phyloP scores from a whole-genome alignment of 108 stramenopile species.

The Craspedostauros australis region DNA sequence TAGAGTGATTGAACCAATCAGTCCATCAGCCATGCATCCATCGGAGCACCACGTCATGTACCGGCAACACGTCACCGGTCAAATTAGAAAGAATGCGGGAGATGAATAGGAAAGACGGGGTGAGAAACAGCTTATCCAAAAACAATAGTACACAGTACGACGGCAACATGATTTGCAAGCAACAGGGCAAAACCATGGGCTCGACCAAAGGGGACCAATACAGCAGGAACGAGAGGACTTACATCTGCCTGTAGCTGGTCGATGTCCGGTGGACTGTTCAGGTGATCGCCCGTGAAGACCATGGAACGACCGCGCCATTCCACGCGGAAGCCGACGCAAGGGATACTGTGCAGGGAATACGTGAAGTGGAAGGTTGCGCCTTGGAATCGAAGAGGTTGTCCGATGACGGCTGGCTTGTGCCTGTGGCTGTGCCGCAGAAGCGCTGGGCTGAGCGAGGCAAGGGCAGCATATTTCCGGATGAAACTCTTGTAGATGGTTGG shows the following conservation, averaged over 20 bases:
- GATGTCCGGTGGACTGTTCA: constrained; percentile 69
- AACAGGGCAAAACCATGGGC: not conserved
- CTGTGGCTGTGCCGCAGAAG: constrained; percentile 68
- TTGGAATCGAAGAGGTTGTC: constrained; percentile 64
- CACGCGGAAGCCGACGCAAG: constrained; percentile 82
- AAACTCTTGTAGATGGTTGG: constrained; percentile 86
- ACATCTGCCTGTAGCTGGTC: constrained; percentile 45
- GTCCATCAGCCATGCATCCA: no score
- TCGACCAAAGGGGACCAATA: not conserved
- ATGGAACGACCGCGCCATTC: constrained; percentile 74
- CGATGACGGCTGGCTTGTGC: constrained; percentile 72
- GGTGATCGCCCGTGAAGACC: constrained; percentile 84
- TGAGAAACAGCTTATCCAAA: not conserved
- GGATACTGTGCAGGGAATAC: constrained; percentile 83
- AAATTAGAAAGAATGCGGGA: no score
- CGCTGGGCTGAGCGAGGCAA: constrained; percentile 54
- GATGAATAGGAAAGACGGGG: no score
- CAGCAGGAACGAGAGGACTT: not conserved
- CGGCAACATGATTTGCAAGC: not conserved
- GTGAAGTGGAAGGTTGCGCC: constrained; percentile 79
- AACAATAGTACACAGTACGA: not conserved
- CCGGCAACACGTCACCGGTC: no score
- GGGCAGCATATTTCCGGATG: constrained; percentile 83
- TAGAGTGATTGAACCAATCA: no score
- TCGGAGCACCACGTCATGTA: no score